These are phyloP conservation scores for Tilletia walkeri DNA, from an alignment of 1,284 basidiomycete species.

Conservation along the genomic window DNA sequence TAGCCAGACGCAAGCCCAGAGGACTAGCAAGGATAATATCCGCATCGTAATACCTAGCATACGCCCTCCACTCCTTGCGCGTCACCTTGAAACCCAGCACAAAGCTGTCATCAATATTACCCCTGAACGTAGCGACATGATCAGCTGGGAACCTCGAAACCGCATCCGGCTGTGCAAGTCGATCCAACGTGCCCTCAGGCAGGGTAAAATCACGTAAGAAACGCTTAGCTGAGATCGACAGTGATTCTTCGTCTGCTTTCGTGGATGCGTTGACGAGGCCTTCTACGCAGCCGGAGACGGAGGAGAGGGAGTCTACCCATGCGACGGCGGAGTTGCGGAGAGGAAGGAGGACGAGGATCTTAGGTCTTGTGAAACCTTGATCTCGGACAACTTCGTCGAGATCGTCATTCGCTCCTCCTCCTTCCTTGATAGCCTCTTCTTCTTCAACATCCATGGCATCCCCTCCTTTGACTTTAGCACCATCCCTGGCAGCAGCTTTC, in stretches of 20 bases:
- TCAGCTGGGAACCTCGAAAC: slow-evolving; percentile 76
- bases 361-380: slow-evolving; percentile 96
- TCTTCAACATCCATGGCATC: slow-evolving; percentile 55
- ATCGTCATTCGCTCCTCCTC: background rate
- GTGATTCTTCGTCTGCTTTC: background rate
- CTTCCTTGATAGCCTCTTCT: slow-evolving; percentile 25
- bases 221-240: slow-evolving; percentile 57
- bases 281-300: slow-evolving; percentile 33
- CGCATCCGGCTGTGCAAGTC: slow-evolving; percentile 63
- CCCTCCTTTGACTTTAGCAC: slow-evolving; percentile 32
- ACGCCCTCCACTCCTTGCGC: slow-evolving; percentile 81
- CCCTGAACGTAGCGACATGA: slow-evolving; percentile 88
- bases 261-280: background rate
- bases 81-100: slow-evolving; percentile 88
- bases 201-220: slow-evolving; percentile 80
- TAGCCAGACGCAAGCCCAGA: slow-evolving; percentile 81
- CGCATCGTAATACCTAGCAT: slow-evolving; percentile 81
- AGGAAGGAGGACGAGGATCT: slow-evolving; percentile 84
- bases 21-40: slow-evolving; percentile 93
- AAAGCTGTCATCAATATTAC: slow-evolving; percentile 97
- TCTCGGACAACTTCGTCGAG: slow-evolving; percentile 62
- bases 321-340: slow-evolving; percentile 83
- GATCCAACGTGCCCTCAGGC: slow-evolving; percentile 76
- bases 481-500: slow-evolving; percentile 31
- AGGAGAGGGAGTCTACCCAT: slow-evolving; percentile 61